Evolutionary conservation across 2,329 filamentous ascomycete genomes (phyloP).

Genomic region (Pseudogymnoascus sp.): DNA sequence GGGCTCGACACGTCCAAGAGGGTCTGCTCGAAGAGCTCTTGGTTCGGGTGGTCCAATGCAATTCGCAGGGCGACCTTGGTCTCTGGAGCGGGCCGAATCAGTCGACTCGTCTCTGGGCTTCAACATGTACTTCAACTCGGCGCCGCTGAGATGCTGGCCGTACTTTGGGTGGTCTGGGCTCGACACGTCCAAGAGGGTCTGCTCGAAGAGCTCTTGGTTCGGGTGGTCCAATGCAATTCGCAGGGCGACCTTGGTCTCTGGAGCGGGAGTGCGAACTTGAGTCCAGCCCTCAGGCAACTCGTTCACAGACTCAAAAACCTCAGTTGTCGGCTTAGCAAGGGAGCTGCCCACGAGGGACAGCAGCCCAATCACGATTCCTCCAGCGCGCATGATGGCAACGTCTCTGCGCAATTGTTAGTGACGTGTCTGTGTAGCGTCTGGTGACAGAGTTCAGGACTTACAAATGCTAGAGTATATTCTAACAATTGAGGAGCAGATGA

Average conservation of each 20-base stretch:
- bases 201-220: constrained; percentile 10
- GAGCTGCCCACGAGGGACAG: constrained; percentile 6
- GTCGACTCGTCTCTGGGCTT: constrained; percentile 33
- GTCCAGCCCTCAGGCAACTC: constrained; percentile 22
- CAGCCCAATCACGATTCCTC: not conserved
- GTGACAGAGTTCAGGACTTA: not conserved
- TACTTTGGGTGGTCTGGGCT: constrained; percentile 41
- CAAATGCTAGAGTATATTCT: not conserved
- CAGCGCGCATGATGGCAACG: constrained; percentile 10
- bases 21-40: constrained; percentile 11
- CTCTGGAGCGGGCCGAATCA: constrained; percentile 25
- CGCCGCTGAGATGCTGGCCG: constrained; percentile 40
- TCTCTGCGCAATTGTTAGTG: not conserved
- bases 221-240: constrained; percentile 18
- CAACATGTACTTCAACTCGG: constrained; percentile 38
- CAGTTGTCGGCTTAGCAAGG: constrained; percentile 9
- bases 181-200: constrained; percentile 31
- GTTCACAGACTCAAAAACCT: constrained; percentile 20
- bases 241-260: constrained; percentile 17
- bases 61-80: constrained; percentile 19
- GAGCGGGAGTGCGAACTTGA: constrained; percentile 17
- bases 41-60: constrained; percentile 14
- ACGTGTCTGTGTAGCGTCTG: not conserved
- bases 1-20: constrained; percentile 38
- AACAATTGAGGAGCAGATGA: not conserved